Conservation (phyloP, 306 rosid species). For the Fagus crenata region DNA sequence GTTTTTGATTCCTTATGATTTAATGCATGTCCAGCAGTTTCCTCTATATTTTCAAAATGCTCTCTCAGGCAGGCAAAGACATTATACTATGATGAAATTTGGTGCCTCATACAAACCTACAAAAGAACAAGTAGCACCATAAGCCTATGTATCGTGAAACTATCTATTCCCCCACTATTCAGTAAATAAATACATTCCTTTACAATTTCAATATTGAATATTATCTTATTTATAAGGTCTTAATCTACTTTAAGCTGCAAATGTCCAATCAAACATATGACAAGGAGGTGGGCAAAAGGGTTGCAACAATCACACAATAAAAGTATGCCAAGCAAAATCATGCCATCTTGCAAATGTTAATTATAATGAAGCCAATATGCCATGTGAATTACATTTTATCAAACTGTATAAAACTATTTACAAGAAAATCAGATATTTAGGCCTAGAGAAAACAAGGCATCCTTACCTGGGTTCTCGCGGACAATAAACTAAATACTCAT, state of each 20-base stretch:
- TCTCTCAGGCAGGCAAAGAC: neutral
- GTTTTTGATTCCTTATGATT: neutral
- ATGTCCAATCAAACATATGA: neutral
- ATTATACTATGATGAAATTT: neutral
- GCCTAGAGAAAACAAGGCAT: conserved; percentile 12
- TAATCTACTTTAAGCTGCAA: neutral
- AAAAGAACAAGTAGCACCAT: neutral
- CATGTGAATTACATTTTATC: neutral
- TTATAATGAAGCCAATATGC: neutral
- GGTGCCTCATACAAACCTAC: neutral
- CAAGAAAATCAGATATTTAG: conserved; percentile 8
- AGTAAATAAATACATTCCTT: neutral
- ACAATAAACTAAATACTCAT: conserved; percentile 68
- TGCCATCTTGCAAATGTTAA: neutral
- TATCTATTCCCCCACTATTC: neutral
- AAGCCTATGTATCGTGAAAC: neutral
- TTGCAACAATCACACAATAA: neutral
- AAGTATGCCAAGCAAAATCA: conserved; percentile 2
- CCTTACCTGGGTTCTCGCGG: conserved; percentile 73
- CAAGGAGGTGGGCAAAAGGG: neutral
- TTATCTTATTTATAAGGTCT: too few species aligned
- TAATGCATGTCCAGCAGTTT: neutral
- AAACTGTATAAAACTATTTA: neutral
- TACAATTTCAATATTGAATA: neutral
- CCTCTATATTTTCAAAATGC: neutral